Evolutionary conservation across 768 basidiomycete genomes (phyloP).

Genomic region (Kwoniella shandongensis): DNA sequence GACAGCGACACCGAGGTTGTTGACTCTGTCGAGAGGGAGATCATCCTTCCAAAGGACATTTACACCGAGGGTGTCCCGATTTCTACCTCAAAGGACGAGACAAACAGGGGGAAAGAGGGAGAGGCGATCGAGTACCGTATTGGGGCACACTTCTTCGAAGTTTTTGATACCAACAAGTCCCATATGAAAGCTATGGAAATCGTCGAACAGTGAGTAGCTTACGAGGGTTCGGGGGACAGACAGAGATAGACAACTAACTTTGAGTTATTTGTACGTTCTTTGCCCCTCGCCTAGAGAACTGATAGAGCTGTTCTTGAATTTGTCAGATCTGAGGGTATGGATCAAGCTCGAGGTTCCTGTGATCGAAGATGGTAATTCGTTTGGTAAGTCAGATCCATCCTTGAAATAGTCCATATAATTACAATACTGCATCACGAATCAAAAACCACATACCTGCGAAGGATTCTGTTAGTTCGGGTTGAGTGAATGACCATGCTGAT

Average conservation of each 20-base stretch:
- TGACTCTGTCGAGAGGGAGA: background rate
- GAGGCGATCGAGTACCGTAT: conserved; percentile 11
- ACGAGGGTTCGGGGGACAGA: no score
- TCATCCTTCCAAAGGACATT: conserved; percentile 16
- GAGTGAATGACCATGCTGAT: no score
- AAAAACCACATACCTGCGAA: no score
- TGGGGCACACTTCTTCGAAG: conserved; percentile 42
- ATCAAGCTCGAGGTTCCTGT: conserved; percentile 44
- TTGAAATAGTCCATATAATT: conserved; percentile 4
- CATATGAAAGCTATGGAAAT: conserved; percentile 23
- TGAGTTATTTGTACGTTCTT: no score
- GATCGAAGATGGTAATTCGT: conserved; percentile 48
- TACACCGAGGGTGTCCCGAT: conserved; percentile 1
- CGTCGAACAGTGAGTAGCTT: conserved; percentile 31
- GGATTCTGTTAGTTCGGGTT: no score
- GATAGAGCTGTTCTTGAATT: conserved; percentile 31
- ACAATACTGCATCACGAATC: no score
- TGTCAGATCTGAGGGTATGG: conserved; percentile 41
- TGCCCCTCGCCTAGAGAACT: no score
- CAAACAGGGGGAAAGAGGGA: conserved; percentile 2
- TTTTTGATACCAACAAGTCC: conserved; percentile 28
- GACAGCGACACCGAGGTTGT: background rate
- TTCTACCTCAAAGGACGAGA: no score
- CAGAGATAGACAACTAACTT: no score
- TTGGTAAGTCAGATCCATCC: conserved; percentile 23